Conservation (phyloP, 2,329 filamentous ascomycete species). For the Diplodia intermedia region DNA sequence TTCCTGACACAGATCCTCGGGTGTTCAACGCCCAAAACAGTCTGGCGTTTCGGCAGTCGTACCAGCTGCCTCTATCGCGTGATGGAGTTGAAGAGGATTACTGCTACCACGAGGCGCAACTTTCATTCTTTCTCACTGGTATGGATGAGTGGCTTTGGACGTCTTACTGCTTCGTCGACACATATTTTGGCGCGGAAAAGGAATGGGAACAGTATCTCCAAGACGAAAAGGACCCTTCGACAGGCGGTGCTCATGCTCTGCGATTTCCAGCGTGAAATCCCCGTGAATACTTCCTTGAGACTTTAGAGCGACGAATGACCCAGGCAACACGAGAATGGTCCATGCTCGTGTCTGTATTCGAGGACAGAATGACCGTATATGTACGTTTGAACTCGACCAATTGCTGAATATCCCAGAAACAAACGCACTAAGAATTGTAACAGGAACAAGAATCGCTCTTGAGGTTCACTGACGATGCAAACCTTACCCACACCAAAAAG, state of each 20-base stretch:
- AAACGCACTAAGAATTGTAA: too few species aligned
- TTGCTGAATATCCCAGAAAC: too few species aligned
- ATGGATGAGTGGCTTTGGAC: slow-evolving; percentile 34
- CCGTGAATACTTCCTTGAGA: neutral
- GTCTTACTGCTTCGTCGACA: slow-evolving; percentile 33
- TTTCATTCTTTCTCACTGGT: slow-evolving; percentile 30
- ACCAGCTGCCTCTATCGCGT: too few species aligned
- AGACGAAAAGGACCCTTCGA: neutral
- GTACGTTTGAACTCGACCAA: too few species aligned
- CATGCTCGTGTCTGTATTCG: neutral
- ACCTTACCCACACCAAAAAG: neutral
- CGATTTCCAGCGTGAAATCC: slow-evolving; percentile 13
- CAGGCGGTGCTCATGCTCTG: neutral
- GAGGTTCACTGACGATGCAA: too few species aligned
- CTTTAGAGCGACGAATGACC: neutral
- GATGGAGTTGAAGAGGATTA: neutral
- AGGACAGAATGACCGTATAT: neutral
- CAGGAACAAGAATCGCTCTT: too few species aligned
- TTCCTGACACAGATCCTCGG: too few species aligned
- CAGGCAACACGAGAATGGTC: slow-evolving; percentile 7
- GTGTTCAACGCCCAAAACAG: too few species aligned
- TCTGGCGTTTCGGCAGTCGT: too few species aligned
- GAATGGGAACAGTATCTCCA: slow-evolving; percentile 7
- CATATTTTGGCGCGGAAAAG: slow-evolving; percentile 26
- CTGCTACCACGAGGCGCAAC: slow-evolving; percentile 28